A percentile compares a stretch with the other conserved stretches of the same genome.
phyloP scores from a whole-genome alignment of 805 yeast genomes.

The Cyberlindnera galapagoensis region DNA sequence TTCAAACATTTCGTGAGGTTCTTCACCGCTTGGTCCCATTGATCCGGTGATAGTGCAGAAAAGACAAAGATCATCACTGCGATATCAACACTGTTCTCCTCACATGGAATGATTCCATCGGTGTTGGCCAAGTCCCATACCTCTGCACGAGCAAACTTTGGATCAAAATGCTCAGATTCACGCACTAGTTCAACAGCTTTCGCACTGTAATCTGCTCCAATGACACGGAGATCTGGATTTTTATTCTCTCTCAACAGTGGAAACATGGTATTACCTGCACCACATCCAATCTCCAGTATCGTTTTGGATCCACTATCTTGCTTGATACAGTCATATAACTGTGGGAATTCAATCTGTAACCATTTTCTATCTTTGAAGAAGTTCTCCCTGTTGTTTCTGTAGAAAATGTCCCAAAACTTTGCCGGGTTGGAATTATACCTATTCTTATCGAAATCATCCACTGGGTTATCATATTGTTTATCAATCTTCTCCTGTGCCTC shows the following conservation, averaged over 20 bases:
- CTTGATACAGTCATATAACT: constrained; percentile 70
- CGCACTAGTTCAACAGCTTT: constrained; percentile 86
- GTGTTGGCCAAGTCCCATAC: constrained; percentile 94
- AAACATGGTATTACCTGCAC: constrained; percentile 95
- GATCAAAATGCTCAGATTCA: constrained; percentile 51
- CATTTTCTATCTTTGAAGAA: constrained; percentile 96
- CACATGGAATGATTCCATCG: constrained; percentile 68
- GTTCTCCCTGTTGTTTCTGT: constrained; percentile 83
- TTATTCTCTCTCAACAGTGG: constrained; percentile 81
- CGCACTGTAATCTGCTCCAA: constrained; percentile 86
- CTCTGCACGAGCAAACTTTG: constrained; percentile 64
- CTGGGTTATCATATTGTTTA: constrained; percentile 76
- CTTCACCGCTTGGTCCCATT: constrained; percentile 77
- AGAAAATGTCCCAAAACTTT: constrained; percentile 91
- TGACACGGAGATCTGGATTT: constrained; percentile 65
- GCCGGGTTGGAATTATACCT: constrained; percentile 82
- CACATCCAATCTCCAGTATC: constrained; percentile 93
- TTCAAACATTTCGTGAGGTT: constrained; percentile 70
- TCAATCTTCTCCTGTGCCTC: constrained; percentile 71
- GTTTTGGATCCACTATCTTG: constrained; percentile 63
- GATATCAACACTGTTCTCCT: constrained; percentile 76
- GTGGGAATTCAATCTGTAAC: constrained; percentile 92
- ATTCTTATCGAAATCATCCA: constrained; percentile 77
- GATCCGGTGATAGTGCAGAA: constrained; percentile 85
- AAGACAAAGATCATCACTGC: constrained; percentile 95